Percentiles rank a stretch among this genome's conserved stretches.
Conservation (phyloP, 2,329 filamentous ascomycete genomes). For the Ceratocystis smalleyi region DNA sequence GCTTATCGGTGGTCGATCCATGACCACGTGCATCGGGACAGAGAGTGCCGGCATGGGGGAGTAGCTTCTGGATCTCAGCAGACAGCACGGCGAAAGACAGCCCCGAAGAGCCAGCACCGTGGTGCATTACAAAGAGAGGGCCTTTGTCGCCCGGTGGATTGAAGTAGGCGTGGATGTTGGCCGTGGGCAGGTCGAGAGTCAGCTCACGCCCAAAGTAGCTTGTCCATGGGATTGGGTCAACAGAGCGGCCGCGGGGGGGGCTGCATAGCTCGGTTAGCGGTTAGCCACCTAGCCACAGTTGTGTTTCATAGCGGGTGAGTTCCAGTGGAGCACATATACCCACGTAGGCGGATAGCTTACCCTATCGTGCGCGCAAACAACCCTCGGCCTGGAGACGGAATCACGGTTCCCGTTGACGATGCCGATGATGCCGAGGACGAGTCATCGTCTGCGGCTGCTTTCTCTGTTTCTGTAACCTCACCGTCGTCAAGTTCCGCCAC, state of each 20-base stretch:
- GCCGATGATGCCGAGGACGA: conserved; percentile 51
- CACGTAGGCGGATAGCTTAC: conserved; percentile 29
- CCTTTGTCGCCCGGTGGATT: conserved; percentile 61
- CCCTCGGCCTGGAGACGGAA: conserved; percentile 58
- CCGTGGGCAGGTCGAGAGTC: conserved; percentile 41
- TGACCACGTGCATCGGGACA: conserved; percentile 78
- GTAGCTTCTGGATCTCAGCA: conserved; percentile 56
- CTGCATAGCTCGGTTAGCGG: conserved; percentile 10
- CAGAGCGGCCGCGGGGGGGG: conserved; percentile 31
- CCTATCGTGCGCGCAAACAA: conserved; percentile 56
- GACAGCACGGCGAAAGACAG: conserved; percentile 78
- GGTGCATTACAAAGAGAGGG: conserved; percentile 82
- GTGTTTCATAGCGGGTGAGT: neutral
- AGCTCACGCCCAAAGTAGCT: conserved; percentile 83
- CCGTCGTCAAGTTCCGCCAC: neutral
- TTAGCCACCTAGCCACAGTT: conserved; percentile 12
- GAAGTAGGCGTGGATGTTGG: conserved; percentile 63
- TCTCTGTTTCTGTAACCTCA: conserved; percentile 15
- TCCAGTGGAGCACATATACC: neutral
- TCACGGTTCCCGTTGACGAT: conserved; percentile 83
- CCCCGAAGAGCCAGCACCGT: conserved; percentile 85
- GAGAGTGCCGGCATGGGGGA: conserved; percentile 70
- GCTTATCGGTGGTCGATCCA: conserved; percentile 45
- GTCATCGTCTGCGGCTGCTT: conserved; percentile 37
- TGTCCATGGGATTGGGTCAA: conserved; percentile 65